These are phyloP conservation scores for Xerocomus brunneocitrinus DNA, from an alignment of 768 basidiomycete genomes.

Conservation along the genomic window DNA sequence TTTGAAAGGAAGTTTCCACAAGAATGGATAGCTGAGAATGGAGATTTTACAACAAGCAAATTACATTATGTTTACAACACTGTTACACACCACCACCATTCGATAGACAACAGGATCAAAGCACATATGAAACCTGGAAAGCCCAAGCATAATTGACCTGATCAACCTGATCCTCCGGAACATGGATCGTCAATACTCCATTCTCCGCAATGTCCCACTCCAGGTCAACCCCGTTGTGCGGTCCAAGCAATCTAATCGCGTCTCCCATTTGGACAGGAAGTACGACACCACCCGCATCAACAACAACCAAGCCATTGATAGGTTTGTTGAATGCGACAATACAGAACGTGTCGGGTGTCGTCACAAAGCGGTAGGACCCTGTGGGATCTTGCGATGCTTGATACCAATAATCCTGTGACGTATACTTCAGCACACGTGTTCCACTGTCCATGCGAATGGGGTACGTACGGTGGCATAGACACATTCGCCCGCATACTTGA, in stretches of 20 bases:
- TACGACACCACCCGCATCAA: conserved; percentile 32
- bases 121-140: conserved; percentile 34
- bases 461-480: conserved; percentile 48
- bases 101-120: neutral
- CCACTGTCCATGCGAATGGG: neutral
- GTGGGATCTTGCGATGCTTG: conserved; percentile 37
- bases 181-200: neutral
- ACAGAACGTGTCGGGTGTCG: conserved; percentile 48
- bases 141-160: conserved; percentile 38
- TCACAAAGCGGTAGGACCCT: conserved; percentile 42
- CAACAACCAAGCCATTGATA: conserved; percentile 26
- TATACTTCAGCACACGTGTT: neutral
- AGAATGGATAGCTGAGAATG: too few species aligned
- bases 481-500: conserved; percentile 46
- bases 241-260: conserved; percentile 38
- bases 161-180: conserved; percentile 1
- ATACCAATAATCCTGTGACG: conserved; percentile 45
- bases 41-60: too few species aligned
- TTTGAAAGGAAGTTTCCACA: too few species aligned
- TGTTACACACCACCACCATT: neutral
- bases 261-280: conserved; percentile 45
- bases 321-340: conserved; percentile 42
- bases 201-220: conserved; percentile 24
- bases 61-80: neutral
- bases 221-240: conserved; percentile 5